Percentiles rank a stretch among this genome's conserved stretches.
Evolutionary conservation across 805 yeast genomes (phyloP).

Genomic region (Ogataea nonfermentans): DNA sequence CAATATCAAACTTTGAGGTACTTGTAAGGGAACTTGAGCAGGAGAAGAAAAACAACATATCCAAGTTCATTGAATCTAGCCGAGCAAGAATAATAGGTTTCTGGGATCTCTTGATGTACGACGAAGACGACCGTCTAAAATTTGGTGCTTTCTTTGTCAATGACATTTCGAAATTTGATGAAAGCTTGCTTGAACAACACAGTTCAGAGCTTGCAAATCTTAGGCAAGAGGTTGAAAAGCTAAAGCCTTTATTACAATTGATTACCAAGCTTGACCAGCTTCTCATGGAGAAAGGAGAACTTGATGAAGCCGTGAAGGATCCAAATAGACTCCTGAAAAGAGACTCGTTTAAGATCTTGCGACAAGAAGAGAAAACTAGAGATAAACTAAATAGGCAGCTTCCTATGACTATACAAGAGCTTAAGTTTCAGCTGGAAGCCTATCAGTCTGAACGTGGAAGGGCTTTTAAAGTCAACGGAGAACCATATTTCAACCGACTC

Average conservation of each 20-base stretch:
- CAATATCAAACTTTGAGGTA: slow-evolving; percentile 48
- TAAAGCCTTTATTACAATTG: slow-evolving; percentile 55
- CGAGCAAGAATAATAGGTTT: slow-evolving; percentile 55
- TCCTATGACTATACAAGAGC: slow-evolving; percentile 57
- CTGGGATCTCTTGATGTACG: slow-evolving; percentile 63
- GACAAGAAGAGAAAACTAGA: slow-evolving; percentile 77
- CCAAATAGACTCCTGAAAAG: slow-evolving; percentile 74
- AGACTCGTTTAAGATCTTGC: slow-evolving; percentile 73
- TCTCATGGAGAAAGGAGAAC: slow-evolving; percentile 54
- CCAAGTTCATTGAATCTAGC: slow-evolving; percentile 63
- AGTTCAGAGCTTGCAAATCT: slow-evolving; percentile 59
- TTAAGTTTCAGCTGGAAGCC: slow-evolving; percentile 45
- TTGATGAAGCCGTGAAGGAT: slow-evolving; percentile 72
- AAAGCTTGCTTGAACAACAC: slow-evolving; percentile 57
- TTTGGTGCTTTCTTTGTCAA: slow-evolving; percentile 44
- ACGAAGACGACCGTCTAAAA: slow-evolving; percentile 45
- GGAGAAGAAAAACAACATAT: slow-evolving; percentile 62
- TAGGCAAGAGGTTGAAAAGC: slow-evolving; percentile 45
- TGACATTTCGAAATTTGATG: slow-evolving; percentile 47
- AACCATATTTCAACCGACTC: slow-evolving; percentile 39
- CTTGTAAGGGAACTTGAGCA: slow-evolving; percentile 58
- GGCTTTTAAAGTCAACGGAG: slow-evolving; percentile 46
- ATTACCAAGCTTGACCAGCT: slow-evolving; percentile 56
- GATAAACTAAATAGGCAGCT: slow-evolving; percentile 63
- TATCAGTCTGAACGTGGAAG: slow-evolving; percentile 45